Percentiles rank a stretch among this genome's conserved stretches.
phyloP scores from a whole-genome alignment of 2,329 filamentous ascomycete genomes.

The Alternaria alternata region DNA sequence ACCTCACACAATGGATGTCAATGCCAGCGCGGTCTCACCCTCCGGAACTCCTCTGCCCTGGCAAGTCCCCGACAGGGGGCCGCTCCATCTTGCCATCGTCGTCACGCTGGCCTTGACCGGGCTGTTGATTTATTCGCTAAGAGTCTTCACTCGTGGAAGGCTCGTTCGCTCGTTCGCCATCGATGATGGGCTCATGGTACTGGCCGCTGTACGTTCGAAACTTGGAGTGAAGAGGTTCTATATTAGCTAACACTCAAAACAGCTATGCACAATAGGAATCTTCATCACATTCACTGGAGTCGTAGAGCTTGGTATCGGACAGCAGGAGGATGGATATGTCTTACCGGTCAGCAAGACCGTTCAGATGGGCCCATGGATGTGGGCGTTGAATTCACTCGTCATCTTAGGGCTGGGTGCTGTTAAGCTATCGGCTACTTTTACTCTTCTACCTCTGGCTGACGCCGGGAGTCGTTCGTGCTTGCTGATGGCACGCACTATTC shows the following conservation, averaged over 20 bases:
- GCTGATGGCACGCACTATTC: conserved; percentile 4
- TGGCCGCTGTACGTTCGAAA: conserved; percentile 46
- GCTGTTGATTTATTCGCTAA: conserved; percentile 51
- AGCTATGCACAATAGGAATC: conserved; percentile 11
- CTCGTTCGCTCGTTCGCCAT: conserved; percentile 59
- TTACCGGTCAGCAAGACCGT: conserved; percentile 1
- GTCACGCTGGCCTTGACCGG: conserved; percentile 53
- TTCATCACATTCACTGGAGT: conserved; percentile 17
- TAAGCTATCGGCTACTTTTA: conserved; percentile 58
- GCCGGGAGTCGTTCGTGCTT: conserved; percentile 49
- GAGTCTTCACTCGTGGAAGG: conserved; percentile 56
- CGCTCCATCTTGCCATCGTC: conserved; percentile 52
- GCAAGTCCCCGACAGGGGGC: conserved; percentile 40
- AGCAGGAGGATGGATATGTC: conserved; percentile 38
- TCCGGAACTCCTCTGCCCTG: conserved; percentile 16
- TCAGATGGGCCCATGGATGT: conserved; percentile 14
- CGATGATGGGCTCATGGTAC: conserved; percentile 59
- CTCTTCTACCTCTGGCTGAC: conserved; percentile 54
- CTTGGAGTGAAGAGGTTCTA: background rate
- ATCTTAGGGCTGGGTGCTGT: conserved; percentile 55
- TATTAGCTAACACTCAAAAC: background rate
- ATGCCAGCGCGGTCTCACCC: conserved; percentile 21
- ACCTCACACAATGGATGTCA: conserved; percentile 30
- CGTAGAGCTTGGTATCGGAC: conserved; percentile 52
- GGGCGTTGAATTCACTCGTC: conserved; percentile 40